Evolutionary conservation across 2,329 filamentous ascomycete species (phyloP), one percentile per base, ranked within the genome.

Genomic region (Immersiporthe knoxdaviesiana): DNA sequence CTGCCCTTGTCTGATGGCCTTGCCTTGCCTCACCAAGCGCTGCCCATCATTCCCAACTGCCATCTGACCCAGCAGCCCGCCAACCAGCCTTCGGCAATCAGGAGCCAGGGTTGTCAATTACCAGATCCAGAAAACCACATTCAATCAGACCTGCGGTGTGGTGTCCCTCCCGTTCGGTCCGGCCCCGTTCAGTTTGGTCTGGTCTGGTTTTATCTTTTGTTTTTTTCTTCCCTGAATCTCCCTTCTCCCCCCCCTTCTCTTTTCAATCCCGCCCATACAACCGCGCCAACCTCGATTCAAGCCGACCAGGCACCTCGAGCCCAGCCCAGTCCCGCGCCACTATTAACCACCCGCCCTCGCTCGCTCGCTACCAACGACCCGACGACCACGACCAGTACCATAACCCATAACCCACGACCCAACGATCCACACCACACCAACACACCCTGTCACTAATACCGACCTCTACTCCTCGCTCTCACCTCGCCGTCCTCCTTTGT

Each of bases 81-180:
- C 59, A 44, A 41, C 60, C 60, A 63, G 27, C 27, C 60, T 41
- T 63, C 60, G 60, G 60, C 60, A 63, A 50, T 63, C 60, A 63
- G 21, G 32, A 44, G 27, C 39, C 60, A 63, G 60, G 60, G 60
- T 63, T 47, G 39, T 63, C 60, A 18, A 63, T 63, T 63, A 44
- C 60, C 60, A 41, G 47, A 63, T 63, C 60, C 60, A 63, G 60
- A 63, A 63, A 44, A 47, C 8, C 44, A 47, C 60, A 44, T 63
- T 39, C 16, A 63, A 27, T 47, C 60, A 63, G 60, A 63, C 60
- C 60, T 63, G 60, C 60, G 60, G 63, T 56, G 47, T 65, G 47
- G 47, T 56, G 18, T 65, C 35, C 39, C 21, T 61, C 59, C 59
- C 59, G 32, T 41, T 56, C 63, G 52, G 52, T 56, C 30, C 35